These are phyloP conservation scores for Sphaerulina vaccinii DNA, from an alignment of 2,329 filamentous ascomycete genomes.

Conservation along the genomic window DNA sequence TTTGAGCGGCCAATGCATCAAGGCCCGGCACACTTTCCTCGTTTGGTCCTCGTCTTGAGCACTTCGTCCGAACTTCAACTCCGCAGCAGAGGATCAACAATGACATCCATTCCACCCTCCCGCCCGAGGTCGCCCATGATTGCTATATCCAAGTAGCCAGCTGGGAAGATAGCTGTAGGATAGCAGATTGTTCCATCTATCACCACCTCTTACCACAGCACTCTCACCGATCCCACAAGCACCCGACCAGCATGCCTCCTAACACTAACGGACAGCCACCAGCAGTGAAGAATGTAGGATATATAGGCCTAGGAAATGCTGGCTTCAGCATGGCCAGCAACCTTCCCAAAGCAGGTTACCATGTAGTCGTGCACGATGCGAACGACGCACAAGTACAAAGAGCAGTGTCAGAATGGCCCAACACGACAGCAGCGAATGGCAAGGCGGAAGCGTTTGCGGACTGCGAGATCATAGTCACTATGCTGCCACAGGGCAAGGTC, in stretches of 20 bases:
- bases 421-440: conserved; percentile 33
- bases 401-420: conserved; percentile 30
- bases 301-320: conserved; percentile 39
- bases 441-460: conserved; percentile 33
- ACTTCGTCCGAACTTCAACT: conserved; percentile 1
- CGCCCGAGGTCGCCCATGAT: conserved; percentile 8
- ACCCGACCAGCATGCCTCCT: conserved; percentile 20
- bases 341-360: conserved; percentile 36
- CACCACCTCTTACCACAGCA: not conserved
- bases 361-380: conserved; percentile 36
- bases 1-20: no score
- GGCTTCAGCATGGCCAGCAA: conserved; percentile 39
- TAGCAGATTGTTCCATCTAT: not conserved
- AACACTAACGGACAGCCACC: conserved; percentile 19
- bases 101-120: conserved; percentile 6
- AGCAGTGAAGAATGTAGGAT: conserved; percentile 34
- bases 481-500: conserved; percentile 40
- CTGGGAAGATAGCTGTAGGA: not conserved
- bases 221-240: no score
- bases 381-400: conserved; percentile 29
- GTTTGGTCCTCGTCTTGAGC: conserved; percentile 6
- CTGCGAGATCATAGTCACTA: conserved; percentile 38
- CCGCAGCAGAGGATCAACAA: conserved; percentile 5
- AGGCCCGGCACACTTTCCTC: not conserved
- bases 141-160: conserved; percentile 1